phyloP scores from a whole-genome alignment of 208 protist species.

The Zelonia costaricensis region DNA sequence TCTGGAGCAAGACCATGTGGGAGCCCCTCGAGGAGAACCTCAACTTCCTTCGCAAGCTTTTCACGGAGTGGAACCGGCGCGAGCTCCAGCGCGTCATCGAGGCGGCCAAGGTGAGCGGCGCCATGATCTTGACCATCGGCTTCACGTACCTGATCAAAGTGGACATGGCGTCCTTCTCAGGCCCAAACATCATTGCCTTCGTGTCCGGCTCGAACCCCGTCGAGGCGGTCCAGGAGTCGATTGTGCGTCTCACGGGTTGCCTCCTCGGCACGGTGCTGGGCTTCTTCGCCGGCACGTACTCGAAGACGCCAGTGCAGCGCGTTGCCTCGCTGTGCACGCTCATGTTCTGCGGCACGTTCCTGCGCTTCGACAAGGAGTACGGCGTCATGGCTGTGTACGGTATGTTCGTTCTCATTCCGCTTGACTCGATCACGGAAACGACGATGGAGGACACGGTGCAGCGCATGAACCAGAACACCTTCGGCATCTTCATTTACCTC shows the following conservation, averaged over 20 bases:
- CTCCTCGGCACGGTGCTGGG: slow-evolving; percentile 87
- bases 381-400: slow-evolving; percentile 86
- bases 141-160: slow-evolving; percentile 78
- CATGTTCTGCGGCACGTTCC: slow-evolving; percentile 81
- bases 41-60: slow-evolving; percentile 51
- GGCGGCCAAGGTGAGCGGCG: slow-evolving; percentile 83
- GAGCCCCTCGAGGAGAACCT: slow-evolving; percentile 68
- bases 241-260: slow-evolving; percentile 83
- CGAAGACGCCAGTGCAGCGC: slow-evolving; percentile 59
- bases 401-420: slow-evolving; percentile 87
- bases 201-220: slow-evolving; percentile 84
- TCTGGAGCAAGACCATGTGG: slow-evolving; percentile 45
- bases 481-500: slow-evolving; percentile 91
- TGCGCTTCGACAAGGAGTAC: slow-evolving; percentile 83
- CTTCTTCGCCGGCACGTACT: slow-evolving; percentile 87
- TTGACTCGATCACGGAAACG: slow-evolving; percentile 52
- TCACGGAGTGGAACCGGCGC: slow-evolving; percentile 50
- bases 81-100: slow-evolving; percentile 87
- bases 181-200: slow-evolving; percentile 91
- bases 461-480: slow-evolving; percentile 91
- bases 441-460: slow-evolving; percentile 69
- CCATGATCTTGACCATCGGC: slow-evolving; percentile 83
- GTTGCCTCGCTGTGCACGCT: slow-evolving; percentile 80
- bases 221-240: slow-evolving; percentile 82
- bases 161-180: slow-evolving; percentile 64